phyloP scores from a whole-genome alignment of 208 protist genomes.

The Histomonas meleagridis region DNA sequence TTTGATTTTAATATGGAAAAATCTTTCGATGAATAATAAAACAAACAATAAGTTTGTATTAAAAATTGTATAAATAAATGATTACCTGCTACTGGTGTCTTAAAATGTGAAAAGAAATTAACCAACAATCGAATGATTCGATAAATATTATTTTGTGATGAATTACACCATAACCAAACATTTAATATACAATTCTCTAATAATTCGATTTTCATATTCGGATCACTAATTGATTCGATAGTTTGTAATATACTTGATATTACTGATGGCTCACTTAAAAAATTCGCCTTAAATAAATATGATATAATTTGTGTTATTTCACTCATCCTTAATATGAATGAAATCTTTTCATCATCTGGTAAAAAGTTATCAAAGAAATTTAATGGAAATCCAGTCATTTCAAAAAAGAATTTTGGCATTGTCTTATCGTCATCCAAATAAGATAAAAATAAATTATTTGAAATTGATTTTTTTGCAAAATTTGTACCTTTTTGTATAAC shows the following conservation, averaged over 20 bases:
- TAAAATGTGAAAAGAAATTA: too few relatives aligned
- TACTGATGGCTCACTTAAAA: neutral
- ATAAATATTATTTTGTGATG: too few relatives aligned
- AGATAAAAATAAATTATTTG: neutral
- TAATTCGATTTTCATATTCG: neutral
- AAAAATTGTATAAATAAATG: too few relatives aligned
- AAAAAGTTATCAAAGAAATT: neutral
- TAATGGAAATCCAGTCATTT: neutral
- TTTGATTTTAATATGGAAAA: too few relatives aligned
- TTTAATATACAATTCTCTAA: neutral
- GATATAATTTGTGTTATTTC: neutral
- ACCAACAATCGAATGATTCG: too few relatives aligned
- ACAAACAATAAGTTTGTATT: too few relatives aligned
- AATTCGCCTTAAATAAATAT: neutral
- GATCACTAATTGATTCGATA: neutral
- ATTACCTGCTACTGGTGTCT: too few relatives aligned
- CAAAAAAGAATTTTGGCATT: neutral
- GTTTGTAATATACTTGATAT: neutral
- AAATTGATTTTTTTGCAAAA: neutral
- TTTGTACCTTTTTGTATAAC: neutral
- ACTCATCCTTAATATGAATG: neutral
- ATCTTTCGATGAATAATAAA: too few relatives aligned
- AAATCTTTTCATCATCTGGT: neutral
- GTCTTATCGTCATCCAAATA: neutral
- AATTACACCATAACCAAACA: neutral